phyloP scores from a whole-genome alignment of 164 flowering plant species.

The Houttuynia cordata region DNA sequence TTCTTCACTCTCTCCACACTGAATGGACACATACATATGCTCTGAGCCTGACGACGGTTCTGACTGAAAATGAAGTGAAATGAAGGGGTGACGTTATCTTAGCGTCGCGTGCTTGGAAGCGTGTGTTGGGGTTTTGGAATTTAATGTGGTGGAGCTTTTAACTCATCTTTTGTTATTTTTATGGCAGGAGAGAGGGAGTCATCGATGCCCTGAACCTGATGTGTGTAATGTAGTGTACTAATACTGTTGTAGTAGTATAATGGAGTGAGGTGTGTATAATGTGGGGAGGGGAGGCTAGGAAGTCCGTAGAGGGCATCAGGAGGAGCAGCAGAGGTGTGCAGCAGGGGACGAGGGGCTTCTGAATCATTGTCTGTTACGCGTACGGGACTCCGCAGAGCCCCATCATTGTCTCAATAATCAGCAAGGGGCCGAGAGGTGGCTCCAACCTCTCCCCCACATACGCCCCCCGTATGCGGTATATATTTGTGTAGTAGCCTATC shows the following conservation, averaged over 20 bases:
- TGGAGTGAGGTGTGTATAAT: neutral
- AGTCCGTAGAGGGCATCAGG: neutral
- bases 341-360: constrained; percentile 1
- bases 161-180: constrained; percentile 8
- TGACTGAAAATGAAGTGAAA: neutral
- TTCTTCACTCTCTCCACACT: neutral
- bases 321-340: neutral
- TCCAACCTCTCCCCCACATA: neutral
- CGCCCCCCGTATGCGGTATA: neutral
- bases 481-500: neutral
- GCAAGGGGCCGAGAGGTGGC: neutral
- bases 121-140: constrained; percentile 24
- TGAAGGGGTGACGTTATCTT: constrained; percentile 2
- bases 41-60: neutral
- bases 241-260: neutral
- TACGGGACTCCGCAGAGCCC: constrained; percentile 6
- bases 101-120: constrained; percentile 35
- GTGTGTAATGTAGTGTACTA: neutral
- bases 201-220: neutral
- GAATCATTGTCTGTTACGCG: constrained; percentile 2
- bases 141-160: constrained; percentile 14
- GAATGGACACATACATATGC: neutral
- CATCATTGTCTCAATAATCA: constrained; percentile 15
- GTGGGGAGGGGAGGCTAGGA: neutral
- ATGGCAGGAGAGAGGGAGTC: neutral